These are phyloP conservation scores for Phaeosphaeriaceae sp. DNA, from an alignment of 2,329 filamentous ascomycete species.

Conservation along the genomic window DNA sequence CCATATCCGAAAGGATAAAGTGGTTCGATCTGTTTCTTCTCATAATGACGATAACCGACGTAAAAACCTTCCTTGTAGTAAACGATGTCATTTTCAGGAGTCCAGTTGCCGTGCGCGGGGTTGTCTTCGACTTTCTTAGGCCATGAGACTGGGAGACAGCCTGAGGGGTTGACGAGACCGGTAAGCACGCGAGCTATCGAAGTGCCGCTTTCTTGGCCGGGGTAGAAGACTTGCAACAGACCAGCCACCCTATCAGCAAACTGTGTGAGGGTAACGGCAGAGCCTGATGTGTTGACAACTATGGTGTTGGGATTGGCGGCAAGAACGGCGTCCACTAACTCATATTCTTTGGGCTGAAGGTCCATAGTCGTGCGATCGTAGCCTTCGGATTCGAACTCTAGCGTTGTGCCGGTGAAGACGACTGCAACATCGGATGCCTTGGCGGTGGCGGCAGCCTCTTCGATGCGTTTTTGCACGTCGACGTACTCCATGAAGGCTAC, in stretches of 20 bases:
- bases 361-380: slow-evolving; percentile 66
- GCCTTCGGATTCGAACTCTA: slow-evolving; percentile 75
- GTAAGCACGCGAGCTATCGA: slow-evolving; percentile 79
- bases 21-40: slow-evolving; percentile 70
- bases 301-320: slow-evolving; percentile 72
- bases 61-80: slow-evolving; percentile 75
- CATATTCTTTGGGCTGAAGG: slow-evolving; percentile 64
- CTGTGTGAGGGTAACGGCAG: slow-evolving; percentile 71
- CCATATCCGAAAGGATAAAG: slow-evolving; percentile 85
- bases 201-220: slow-evolving; percentile 83
- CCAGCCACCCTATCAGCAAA: slow-evolving; percentile 81
- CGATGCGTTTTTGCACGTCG: slow-evolving; percentile 61
- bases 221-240: slow-evolving; percentile 79
- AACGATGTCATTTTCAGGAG: slow-evolving; percentile 70
- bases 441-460: slow-evolving; percentile 13
- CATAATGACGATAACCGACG: slow-evolving; percentile 87
- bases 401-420: slow-evolving; percentile 72
- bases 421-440: slow-evolving; percentile 49
- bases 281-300: slow-evolving; percentile 84
- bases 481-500: slow-evolving; percentile 67
- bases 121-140: slow-evolving; percentile 50
- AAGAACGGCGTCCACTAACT: slow-evolving; percentile 67
- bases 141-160: slow-evolving; percentile 75
- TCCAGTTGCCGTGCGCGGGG: slow-evolving; percentile 76
- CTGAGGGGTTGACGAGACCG: slow-evolving; percentile 75